Conservation (phyloP, 352 stramenopile genomes). For the Lagenidium giganteum region DNA sequence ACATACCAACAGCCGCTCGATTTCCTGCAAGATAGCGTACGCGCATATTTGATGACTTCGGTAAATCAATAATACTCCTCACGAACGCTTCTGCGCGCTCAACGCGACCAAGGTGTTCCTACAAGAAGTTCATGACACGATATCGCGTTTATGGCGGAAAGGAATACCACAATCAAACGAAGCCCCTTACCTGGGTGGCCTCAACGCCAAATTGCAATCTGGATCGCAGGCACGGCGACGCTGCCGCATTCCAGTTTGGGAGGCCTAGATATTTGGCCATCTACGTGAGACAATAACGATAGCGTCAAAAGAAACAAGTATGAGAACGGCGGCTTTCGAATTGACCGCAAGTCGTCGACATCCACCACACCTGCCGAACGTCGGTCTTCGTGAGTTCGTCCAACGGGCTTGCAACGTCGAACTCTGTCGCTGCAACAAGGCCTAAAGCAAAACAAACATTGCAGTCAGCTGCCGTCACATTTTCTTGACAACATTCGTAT, state of each 20-base stretch:
- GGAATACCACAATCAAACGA: background rate
- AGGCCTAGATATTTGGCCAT: slow-evolving; percentile 89
- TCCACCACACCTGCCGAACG: slow-evolving; percentile 51
- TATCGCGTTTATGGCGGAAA: too few relatives aligned
- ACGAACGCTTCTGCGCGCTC: slow-evolving; percentile 67
- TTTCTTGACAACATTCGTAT: background rate
- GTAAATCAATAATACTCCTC: slow-evolving; percentile 31
- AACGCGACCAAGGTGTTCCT: slow-evolving; percentile 68
- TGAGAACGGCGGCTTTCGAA: background rate
- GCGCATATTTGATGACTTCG: slow-evolving; percentile 52
- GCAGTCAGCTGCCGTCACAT: background rate
- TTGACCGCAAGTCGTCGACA: background rate
- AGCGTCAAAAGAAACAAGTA: background rate
- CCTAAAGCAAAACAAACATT: slow-evolving; percentile 30
- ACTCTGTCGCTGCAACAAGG: slow-evolving; percentile 90
- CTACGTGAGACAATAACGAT: slow-evolving; percentile 8
- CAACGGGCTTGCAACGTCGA: slow-evolving; percentile 91
- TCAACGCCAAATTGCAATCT: slow-evolving; percentile 93
- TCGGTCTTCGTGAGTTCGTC: slow-evolving; percentile 86
- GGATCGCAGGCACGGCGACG: slow-evolving; percentile 94
- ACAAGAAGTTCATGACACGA: too few relatives aligned
- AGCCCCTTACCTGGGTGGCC: slow-evolving; percentile 72
- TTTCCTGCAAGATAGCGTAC: slow-evolving; percentile 74
- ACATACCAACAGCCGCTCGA: slow-evolving; percentile 61
- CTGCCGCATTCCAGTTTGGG: slow-evolving; percentile 94